Percentiles rank a stretch among this genome's conserved stretches.
Evolutionary conservation across 192 early-diverging fungal genomes (phyloP).

Genomic region (Podila verticillata): DNA sequence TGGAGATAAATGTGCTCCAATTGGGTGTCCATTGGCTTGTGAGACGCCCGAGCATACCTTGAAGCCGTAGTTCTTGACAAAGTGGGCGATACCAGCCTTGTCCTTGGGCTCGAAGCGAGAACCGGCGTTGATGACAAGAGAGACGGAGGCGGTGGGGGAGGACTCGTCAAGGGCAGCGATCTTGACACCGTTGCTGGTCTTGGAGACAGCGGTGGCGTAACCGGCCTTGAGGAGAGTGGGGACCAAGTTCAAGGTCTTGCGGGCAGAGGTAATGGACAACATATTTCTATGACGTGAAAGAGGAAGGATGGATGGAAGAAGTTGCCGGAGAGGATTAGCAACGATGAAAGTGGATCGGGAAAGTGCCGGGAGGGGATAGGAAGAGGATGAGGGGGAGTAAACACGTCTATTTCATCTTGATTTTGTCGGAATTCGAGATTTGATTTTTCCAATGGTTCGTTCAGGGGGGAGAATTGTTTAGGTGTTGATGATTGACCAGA

Average conservation of each 20-base stretch:
- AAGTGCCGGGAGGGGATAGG: not conserved
- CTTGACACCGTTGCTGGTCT: conserved; percentile 65
- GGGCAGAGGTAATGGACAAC: conserved; percentile 55
- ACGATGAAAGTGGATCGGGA: not conserved
- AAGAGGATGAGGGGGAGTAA: not conserved
- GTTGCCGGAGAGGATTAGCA: not conserved
- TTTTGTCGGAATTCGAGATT: not conserved
- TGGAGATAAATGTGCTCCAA: not conserved
- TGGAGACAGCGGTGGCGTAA: conserved; percentile 62
- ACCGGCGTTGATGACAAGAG: conserved; percentile 90
- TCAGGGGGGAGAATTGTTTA: not conserved
- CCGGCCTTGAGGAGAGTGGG: conserved; percentile 60
- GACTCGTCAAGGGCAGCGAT: conserved; percentile 72
- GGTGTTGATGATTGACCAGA: not conserved
- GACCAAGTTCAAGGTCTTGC: conserved; percentile 61
- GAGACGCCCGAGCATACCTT: conserved; percentile 63
- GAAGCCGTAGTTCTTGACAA: conserved; percentile 90
- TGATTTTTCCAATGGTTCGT: not conserved
- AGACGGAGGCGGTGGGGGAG: conserved; percentile 79
- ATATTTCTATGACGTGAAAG: conserved; percentile 14
- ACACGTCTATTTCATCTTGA: not conserved
- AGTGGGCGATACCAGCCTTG: conserved; percentile 87
- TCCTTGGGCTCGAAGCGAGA: conserved; percentile 81
- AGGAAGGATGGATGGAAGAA: not conserved
- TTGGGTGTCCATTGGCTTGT: not conserved